phyloP scores from a whole-genome alignment of 257 asterid species.

The Ehretia macrophylla region DNA sequence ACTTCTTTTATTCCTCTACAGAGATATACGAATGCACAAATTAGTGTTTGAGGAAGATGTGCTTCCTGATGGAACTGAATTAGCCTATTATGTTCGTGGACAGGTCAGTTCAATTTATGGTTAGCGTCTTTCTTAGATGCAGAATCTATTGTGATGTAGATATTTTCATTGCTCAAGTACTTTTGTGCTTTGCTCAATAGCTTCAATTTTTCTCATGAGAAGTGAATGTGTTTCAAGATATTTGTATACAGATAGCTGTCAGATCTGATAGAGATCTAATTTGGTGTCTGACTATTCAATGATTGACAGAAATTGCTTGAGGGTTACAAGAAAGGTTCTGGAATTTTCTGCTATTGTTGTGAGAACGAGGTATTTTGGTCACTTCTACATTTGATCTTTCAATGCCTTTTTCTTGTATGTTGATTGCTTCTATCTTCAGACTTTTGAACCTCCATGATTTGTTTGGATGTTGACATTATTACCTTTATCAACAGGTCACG shows the following conservation, averaged over 20 bases:
- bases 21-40: constrained; percentile 84
- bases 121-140: not conserved
- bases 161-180: not conserved
- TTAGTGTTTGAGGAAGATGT: constrained; percentile 48
- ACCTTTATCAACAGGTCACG: constrained; percentile 59
- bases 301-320: constrained; percentile 52
- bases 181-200: not conserved
- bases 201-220: not conserved
- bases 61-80: constrained; percentile 71
- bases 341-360: constrained; percentile 67
- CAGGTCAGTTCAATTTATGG: constrained; percentile 38
- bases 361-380: constrained; percentile 46
- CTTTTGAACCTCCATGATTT: not conserved
- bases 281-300: constrained; percentile 15
- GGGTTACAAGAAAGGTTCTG: constrained; percentile 66
- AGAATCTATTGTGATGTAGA: not conserved
- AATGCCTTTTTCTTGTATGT: not conserved
- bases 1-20: constrained; percentile 22
- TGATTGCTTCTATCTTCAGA: not conserved
- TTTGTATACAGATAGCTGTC: not conserved
- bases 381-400: not conserved
- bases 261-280: constrained; percentile 11
- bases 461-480: constrained; percentile 21
- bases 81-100: constrained; percentile 62
- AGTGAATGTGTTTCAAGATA: not conserved